A percentile compares a stretch with the other conserved stretches of the same genome.
phyloP scores from a whole-genome alignment of 345 rosid genomes.

The Microcos paniculata region DNA sequence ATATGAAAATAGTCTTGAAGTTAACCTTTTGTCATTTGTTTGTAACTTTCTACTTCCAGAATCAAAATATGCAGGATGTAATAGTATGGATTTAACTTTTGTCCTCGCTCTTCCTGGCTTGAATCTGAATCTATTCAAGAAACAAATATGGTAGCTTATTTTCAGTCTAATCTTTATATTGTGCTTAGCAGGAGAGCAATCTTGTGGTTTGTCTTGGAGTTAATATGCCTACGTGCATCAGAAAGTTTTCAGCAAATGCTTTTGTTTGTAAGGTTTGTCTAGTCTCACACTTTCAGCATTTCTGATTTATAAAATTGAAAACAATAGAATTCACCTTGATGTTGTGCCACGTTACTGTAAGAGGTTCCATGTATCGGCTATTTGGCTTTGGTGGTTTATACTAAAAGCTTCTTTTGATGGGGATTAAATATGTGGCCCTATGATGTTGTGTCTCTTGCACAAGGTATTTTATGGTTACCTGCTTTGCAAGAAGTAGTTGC shows the following conservation, averaged over 20 bases:
- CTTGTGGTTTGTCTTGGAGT: conserved; percentile 30
- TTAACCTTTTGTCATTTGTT: background rate
- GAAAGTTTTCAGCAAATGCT: conserved; percentile 53
- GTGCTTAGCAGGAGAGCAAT: conserved; percentile 43
- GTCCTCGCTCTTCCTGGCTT: background rate
- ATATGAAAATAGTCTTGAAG: background rate
- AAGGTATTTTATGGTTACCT: background rate
- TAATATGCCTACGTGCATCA: conserved; percentile 37
- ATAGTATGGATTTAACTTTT: background rate
- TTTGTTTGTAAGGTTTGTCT: conserved; percentile 66
- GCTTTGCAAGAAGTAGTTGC: background rate
- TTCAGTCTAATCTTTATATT: background rate
- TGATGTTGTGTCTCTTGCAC: background rate
- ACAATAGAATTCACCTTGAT: background rate
- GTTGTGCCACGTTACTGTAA: background rate
- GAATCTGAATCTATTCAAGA: background rate
- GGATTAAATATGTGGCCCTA: background rate
- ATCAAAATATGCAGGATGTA: background rate
- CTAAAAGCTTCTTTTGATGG: background rate
- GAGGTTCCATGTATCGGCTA: background rate
- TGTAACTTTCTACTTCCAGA: background rate
- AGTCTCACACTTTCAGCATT: background rate
- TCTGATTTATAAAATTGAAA: background rate
- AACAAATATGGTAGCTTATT: background rate
- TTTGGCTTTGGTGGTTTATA: background rate